Evolutionary conservation across 2,329 filamentous ascomycete species (phyloP).

Genomic region (Penicillium sp.): DNA sequence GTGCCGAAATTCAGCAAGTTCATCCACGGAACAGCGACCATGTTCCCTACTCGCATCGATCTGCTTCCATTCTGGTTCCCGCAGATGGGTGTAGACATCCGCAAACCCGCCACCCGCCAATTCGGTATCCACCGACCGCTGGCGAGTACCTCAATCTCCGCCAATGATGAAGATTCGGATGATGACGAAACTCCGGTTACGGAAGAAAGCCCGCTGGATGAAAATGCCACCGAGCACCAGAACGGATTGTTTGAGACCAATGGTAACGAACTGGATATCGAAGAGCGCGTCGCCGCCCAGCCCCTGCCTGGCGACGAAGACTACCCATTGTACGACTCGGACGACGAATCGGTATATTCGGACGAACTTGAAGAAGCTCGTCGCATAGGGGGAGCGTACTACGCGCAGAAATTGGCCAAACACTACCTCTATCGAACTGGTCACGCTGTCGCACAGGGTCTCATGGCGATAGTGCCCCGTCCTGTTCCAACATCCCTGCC

Average conservation of each 20-base stretch:
- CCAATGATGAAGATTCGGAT: slow-evolving; percentile 67
- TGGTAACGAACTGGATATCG: slow-evolving; percentile 57
- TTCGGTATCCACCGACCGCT: slow-evolving; percentile 82
- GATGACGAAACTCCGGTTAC: slow-evolving; percentile 46
- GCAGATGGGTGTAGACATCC: slow-evolving; percentile 96
- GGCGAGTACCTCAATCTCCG: slow-evolving; percentile 64
- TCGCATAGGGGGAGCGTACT: slow-evolving; percentile 62
- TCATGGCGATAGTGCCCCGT: slow-evolving; percentile 48
- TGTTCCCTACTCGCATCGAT: slow-evolving; percentile 81
- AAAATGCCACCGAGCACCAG: slow-evolving; percentile 21
- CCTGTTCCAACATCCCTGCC: slow-evolving; percentile 40
- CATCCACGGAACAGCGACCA: slow-evolving; percentile 81
- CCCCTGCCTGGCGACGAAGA: slow-evolving; percentile 55
- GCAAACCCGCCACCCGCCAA: slow-evolving; percentile 76
- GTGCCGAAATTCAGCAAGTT: slow-evolving; percentile 99
- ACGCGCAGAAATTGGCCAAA: slow-evolving; percentile 55
- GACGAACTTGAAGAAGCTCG: slow-evolving; percentile 70
- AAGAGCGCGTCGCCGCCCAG: slow-evolving; percentile 67
- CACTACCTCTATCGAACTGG: slow-evolving; percentile 44
- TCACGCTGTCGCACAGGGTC: slow-evolving; percentile 36
- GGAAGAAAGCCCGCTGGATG: slow-evolving; percentile 3
- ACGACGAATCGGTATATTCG: slow-evolving; percentile 67
- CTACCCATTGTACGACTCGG: slow-evolving; percentile 83
- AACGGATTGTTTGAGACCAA: slow-evolving; percentile 42
- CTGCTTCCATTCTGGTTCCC: slow-evolving; percentile 95